Percentiles rank a stretch among this genome's conserved stretches.
Evolutionary conservation across 2,329 filamentous ascomycete genomes (phyloP).

Genomic region (Fonsecaea pedrosoi): DNA sequence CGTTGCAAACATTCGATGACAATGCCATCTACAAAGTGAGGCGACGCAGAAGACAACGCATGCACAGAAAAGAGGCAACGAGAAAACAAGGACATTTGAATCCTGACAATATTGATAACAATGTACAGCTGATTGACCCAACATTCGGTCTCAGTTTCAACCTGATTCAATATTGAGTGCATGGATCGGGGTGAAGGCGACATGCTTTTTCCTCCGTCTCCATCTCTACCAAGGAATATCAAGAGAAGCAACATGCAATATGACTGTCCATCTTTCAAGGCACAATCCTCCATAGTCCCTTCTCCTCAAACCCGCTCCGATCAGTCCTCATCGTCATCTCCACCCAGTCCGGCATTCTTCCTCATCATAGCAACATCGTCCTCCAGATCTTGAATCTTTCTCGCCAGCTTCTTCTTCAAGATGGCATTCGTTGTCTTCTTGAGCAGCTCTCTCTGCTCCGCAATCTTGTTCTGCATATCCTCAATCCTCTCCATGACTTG

Average conservation of each 20-base stretch:
- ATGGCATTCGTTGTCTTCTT: conserved; percentile 39
- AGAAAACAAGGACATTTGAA: not conserved
- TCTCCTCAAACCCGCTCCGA: not conserved
- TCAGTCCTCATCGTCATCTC: conserved; percentile 39
- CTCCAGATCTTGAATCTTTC: conserved; percentile 47
- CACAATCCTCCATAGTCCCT: not conserved
- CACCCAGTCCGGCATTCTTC: conserved; percentile 36
- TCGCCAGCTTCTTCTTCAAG: conserved; percentile 49
- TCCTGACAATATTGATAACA: not conserved
- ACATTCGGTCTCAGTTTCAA: no score
- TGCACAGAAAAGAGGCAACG: not conserved
- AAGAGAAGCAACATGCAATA: not conserved
- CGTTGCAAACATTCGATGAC: not conserved
- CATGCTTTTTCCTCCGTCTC: not conserved
- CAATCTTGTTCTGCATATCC: conserved; percentile 54
- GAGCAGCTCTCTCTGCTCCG: conserved; percentile 52
- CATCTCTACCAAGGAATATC: not conserved
- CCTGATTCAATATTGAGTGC: not conserved
- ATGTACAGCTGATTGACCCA: not conserved
- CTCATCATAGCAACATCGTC: conserved; percentile 39
- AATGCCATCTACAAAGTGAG: not conserved
- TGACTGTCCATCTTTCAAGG: not conserved
- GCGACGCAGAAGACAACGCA: not conserved
- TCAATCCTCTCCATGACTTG: conserved; percentile 51
- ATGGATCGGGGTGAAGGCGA: not conserved